Base-by-base conservation (phyloP, 83 land plant species). In the Picea abies region DNA sequence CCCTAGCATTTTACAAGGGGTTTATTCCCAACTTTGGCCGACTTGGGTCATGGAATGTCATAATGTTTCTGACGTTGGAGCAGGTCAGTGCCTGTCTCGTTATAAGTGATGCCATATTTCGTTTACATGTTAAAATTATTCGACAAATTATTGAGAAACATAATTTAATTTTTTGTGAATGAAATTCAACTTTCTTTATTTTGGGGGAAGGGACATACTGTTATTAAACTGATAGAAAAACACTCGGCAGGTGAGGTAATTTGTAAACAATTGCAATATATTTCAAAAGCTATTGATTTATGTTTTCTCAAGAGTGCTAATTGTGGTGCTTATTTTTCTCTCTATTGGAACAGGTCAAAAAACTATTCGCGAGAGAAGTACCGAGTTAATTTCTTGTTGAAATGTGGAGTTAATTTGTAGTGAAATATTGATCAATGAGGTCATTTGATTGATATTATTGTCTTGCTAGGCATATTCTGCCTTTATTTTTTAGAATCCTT, bases 51-150 rank as follows among this genome's bases (percentile, higher is more conserved):
- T 97, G 99, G 99, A 97, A 96, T 81, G 99, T 90, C 12, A 89
- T 97, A 72, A 97, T 97, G 99, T 97, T 97, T 82, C 87, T 97
- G 69, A 94, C 98, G 4, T 86, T 97, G 83, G 99, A 97, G 84
- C 99, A 97, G 96, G 99, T 97, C 84, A 75, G 83, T 77, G 75
- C 23, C 56, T 0, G 52, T 63, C 3, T 52, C 79, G 11, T 32
- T 35, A 52, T 52, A 10, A 10, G 56, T 10, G 10, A 52, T 52
- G 14, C 44, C 44, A 32, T 61, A 49, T 39, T 62, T 60, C 35
- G 35, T 60, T 79, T 68, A 2, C 14, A 29, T 76, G 25, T 56
- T 6, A 37, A 37, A 37, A 5, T 70, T 70, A 6, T 29, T 19
- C 23, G 11, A 41, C 12, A 12, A 17, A 62, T 62, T 62, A 23